Evolutionary conservation across 768 basidiomycete genomes (phyloP).

Genomic region (Heimioporus sp.): DNA sequence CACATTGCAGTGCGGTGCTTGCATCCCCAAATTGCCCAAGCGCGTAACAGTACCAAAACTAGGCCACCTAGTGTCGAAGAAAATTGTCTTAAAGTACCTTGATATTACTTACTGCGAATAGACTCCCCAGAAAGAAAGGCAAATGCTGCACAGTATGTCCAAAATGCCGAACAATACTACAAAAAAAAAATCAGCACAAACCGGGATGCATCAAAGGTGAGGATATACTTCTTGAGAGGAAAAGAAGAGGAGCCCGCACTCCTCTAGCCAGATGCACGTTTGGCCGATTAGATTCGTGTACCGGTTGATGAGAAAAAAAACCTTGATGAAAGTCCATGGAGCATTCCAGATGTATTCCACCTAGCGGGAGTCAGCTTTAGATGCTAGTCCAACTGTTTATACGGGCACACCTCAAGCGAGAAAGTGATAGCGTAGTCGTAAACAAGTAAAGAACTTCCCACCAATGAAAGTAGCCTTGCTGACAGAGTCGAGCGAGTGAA

Average conservation of each 20-base stretch:
- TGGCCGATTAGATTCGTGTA: slow-evolving; percentile 10
- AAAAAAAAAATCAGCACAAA: neutral
- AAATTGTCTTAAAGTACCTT: too few species aligned
- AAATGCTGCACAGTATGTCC: neutral
- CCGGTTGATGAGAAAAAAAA: slow-evolving; percentile 7
- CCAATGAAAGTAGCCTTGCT: neutral
- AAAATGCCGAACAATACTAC: neutral
- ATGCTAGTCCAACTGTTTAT: too few species aligned
- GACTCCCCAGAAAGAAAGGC: neutral
- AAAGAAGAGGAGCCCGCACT: neutral
- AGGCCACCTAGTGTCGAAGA: neutral
- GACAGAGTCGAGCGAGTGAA: too few species aligned
- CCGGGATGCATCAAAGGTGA: neutral
- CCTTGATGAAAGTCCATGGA: slow-evolving; percentile 8
- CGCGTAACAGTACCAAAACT: slow-evolving; percentile 2
- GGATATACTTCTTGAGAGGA: slow-evolving; percentile 1
- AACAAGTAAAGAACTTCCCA: slow-evolving; percentile 3
- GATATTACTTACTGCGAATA: neutral
- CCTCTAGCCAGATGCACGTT: slow-evolving; percentile 5
- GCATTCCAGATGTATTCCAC: slow-evolving; percentile 1
- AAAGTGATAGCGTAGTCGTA: slow-evolving; percentile 13
- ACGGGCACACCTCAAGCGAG: slow-evolving; percentile 5
- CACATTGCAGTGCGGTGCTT: neutral
- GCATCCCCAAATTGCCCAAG: neutral
- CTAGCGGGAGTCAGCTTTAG: neutral